Evolutionary conservation across 1,284 basidiomycete genomes (phyloP), one percentile per base, ranked within the genome.

Genomic region (Boletus calvinii): DNA sequence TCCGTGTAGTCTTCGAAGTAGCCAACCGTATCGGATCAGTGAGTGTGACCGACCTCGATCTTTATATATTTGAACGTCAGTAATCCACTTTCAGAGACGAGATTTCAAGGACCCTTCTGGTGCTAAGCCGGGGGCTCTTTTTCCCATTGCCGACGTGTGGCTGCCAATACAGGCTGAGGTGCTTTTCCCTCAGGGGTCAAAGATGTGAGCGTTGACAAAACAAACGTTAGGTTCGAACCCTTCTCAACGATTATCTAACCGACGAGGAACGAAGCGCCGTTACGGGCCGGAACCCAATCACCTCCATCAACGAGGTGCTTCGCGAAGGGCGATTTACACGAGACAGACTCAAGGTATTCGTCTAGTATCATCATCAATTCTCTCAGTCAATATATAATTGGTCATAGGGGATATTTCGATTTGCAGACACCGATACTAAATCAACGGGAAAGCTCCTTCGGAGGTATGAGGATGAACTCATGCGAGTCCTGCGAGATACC

Each of bases 261-360:
- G 92, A 95, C 68, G 94, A 96, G 62, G 87, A 90, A 54, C 85
- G 87, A 67, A 86, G 87, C 3, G 79, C 84, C 4, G 78, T 84
- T 12, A 79, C 89, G 9, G 85, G 88, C 6, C 78, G 93, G 37
- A 94, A 94, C 65, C 89, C 92, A 2, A 89, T 98, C 48, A 84
- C 88, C 6, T 94, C 95, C 3, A 92, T 99, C 69, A 98, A 97
- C 62, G 96, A 98, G 63, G 86, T 95, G 10, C 79, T 99, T 34
- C 81, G 91, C n/a, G 90, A 92, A 52, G 88, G 90, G 17, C 85
- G 83, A 59, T 83, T 87, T 56, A 77, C 75, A 15, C 79, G 92
- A 55, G 92, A 96, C 62, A 87, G 78, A 66, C 75, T 81, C 52
- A 94, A 92, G 77, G 92, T 92, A 60, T 50, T 52, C 29, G 63